Evolutionary conservation across 305 asterid species (phyloP), one percentile per base, ranked within the genome.

Genomic region (Ruellia speciosa): DNA sequence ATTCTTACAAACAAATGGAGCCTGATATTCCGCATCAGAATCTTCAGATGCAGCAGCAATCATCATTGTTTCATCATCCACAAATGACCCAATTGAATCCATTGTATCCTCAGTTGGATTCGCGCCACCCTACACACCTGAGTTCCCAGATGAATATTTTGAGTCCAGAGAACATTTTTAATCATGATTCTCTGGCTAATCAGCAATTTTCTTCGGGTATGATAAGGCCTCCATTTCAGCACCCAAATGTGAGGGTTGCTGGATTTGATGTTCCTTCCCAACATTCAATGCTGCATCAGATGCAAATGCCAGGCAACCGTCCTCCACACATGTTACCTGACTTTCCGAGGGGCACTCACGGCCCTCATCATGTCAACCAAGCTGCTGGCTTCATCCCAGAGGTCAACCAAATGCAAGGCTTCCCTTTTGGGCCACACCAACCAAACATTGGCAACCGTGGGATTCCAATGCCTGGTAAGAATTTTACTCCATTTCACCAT

Each of bases 401-500:
- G 43, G 66, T 66, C 68, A 85, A 74, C 69, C 80, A 78, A n/a
- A 72, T 74, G 79, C 90, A 77, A 67, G 84, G 83, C 49, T 77
- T 75, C 58, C 81, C 96, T 9, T 73, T 74, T 35, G 85, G 87
- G 49, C 72, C 83, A 54, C 82, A 54, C 54, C 79, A 66, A 48
- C 88, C 83, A 59, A 78, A 71, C 69, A 52, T 72, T 62, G 77
- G 76, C 58, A 73, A 74, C 54, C 67, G 55, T 51, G 90, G 92
- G 54, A 75, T 79, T 67, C 84, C 81, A 20, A 55, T 77, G 63
- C 81, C 87, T 69, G 96, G 97, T 90, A 75, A 64, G 64, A 47
- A 34, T 60, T 12, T 43, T 0, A 43, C 49, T n/a, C 49, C 12
- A 7, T 43, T 43, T 37, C 9, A 24, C 31, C 12, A 10, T 7